Conservation (phyloP, 1,284 basidiomycete species). For the Moesziomyces sp. region DNA sequence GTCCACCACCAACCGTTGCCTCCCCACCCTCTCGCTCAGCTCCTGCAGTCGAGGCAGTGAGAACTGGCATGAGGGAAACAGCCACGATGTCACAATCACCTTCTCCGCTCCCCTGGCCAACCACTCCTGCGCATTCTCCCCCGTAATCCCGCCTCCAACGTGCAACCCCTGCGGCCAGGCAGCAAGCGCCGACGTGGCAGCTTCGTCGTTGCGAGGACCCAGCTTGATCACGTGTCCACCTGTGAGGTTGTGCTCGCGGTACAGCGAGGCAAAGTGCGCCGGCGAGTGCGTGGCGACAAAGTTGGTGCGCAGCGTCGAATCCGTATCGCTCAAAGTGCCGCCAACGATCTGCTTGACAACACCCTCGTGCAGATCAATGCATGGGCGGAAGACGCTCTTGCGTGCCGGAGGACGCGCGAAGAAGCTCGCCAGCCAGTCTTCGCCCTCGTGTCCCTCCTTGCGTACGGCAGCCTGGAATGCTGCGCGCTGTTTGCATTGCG, state of each 20-base stretch:
- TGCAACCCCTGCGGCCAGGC: slow-evolving; percentile 88
- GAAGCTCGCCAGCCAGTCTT: slow-evolving; percentile 22
- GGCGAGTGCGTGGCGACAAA: slow-evolving; percentile 88
- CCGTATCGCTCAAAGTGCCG: slow-evolving; percentile 77
- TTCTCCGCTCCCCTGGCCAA: slow-evolving; percentile 89
- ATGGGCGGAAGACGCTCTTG: slow-evolving; percentile 80
- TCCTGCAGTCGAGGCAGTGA: slow-evolving; percentile 77
- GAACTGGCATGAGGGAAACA: slow-evolving; percentile 87
- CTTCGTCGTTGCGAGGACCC: slow-evolving; percentile 84
- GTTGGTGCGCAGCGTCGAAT: slow-evolving; percentile 80
- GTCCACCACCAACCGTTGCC: slow-evolving; percentile 91
- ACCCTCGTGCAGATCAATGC: slow-evolving; percentile 87
- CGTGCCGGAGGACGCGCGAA: slow-evolving; percentile 12
- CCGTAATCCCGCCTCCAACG: slow-evolving; percentile 91
- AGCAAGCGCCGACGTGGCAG: slow-evolving; percentile 81
- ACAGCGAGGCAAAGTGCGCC: slow-evolving; percentile 82
- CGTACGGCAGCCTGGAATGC: slow-evolving; percentile 24
- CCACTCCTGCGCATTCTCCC: slow-evolving; percentile 84
- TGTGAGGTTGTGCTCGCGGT: slow-evolving; percentile 76
- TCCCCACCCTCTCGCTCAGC: slow-evolving; percentile 79
- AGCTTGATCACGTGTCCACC: slow-evolving; percentile 98
- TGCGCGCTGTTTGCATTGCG: slow-evolving; percentile 14
- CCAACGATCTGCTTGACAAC: slow-evolving; percentile 97
- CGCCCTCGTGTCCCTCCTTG: slow-evolving; percentile 27
- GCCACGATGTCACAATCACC: slow-evolving; percentile 95